Conservation (phyloP, 345 rosid genomes). For the Populus tremula region DNA sequence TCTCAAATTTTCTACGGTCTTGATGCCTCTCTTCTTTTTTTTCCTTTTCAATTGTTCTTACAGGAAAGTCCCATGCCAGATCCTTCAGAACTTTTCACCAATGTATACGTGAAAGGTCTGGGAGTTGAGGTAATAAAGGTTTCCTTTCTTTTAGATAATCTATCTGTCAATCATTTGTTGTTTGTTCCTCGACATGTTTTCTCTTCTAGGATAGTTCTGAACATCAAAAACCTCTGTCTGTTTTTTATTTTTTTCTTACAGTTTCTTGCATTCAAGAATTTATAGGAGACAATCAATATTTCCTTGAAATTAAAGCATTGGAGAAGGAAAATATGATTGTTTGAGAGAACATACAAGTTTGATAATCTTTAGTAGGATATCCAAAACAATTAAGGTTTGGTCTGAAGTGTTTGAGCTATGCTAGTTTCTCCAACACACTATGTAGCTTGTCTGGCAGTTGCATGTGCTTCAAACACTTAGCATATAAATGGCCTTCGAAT, state of each 20-base stretch:
- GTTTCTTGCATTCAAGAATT: background rate
- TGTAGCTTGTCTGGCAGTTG: no score
- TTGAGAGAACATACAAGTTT: no score
- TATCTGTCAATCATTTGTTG: background rate
- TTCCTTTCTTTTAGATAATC: background rate
- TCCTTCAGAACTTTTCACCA: constrained; percentile 73
- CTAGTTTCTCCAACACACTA: no score
- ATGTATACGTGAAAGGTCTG: constrained; percentile 72
- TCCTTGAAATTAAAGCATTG: background rate
- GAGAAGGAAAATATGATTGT: background rate
- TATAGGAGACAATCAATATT: background rate
- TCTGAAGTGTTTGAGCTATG: no score
- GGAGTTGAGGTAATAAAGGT: constrained; percentile 67
- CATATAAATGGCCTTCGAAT: no score
- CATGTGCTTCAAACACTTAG: no score
- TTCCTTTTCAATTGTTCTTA: constrained; percentile 14
- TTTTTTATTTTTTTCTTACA: background rate
- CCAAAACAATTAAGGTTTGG: no score
- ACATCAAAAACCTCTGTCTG: background rate
- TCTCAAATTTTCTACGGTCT: background rate
- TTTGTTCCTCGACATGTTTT: background rate
- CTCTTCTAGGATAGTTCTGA: background rate
- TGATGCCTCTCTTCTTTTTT: background rate
- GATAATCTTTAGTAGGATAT: no score
- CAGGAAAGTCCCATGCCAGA: constrained; percentile 99